Percentiles rank a stretch among this genome's conserved stretches.
Evolutionary conservation across 2,329 filamentous ascomycete genomes (phyloP).

Genomic region (Fusarium transvaalense): DNA sequence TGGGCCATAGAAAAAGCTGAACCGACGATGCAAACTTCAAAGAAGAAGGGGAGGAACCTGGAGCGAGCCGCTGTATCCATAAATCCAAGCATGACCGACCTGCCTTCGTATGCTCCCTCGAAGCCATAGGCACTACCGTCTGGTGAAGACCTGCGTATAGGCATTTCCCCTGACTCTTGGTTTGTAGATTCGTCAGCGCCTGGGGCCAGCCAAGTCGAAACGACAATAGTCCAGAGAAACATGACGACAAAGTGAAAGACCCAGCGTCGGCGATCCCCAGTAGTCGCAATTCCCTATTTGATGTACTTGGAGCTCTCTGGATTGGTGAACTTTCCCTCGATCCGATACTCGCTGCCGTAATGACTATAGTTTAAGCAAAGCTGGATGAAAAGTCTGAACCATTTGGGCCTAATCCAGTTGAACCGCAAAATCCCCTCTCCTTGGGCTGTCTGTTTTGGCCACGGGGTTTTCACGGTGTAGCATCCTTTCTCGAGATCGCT

Average conservation of each 20-base stretch:
- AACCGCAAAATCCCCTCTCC: rapidly evolving
- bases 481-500: neutral
- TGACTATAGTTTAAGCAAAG: neutral
- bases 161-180: neutral
- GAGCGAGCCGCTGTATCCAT: too few species aligned
- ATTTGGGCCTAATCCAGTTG: neutral
- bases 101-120: neutral
- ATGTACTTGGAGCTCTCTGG: neutral
- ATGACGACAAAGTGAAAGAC: neutral
- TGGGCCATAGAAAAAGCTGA: slow-evolving; percentile 1
- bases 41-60: neutral
- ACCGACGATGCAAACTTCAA: neutral
- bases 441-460: neutral
- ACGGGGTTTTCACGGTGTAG: too few species aligned
- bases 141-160: neutral
- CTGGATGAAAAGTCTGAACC: neutral
- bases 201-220: neutral
- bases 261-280: neutral
- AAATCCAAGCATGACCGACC: rapidly evolving
- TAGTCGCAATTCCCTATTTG: neutral
- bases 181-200: neutral
- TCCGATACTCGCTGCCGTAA: neutral
- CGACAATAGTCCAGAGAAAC: neutral
- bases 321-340: neutral
- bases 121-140: neutral